Base-by-base conservation (phyloP, 2,329 filamentous ascomycete genomes). In the Aspergillus sp. region DNA sequence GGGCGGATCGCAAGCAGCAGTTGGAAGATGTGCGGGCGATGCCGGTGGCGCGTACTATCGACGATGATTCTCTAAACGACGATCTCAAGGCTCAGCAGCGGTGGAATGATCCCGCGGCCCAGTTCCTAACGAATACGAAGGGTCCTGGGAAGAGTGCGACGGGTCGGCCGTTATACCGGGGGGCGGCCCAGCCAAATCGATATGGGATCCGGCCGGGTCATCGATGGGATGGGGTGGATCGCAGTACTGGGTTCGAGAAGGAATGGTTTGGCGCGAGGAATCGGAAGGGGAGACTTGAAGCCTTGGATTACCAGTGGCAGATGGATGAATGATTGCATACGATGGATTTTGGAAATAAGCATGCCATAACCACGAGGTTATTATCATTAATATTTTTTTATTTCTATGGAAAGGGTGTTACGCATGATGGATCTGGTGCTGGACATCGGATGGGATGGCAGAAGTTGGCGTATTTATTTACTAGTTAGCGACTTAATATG, bases 221-320 rank as follows among this genome's bases (percentile, higher is more conserved):
- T 79, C 83, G 91, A 65, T 99, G 95, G 95, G 95, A 99, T 81
- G 95, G 96, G 6, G 95, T 99, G 18, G 95, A 99, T 80, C 84
- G 95, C 65, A 84, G 91, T 20, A 99, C 92, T 77, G 94, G 94
- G 0, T 98, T 97, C 73, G 95, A 99, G 79, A 90, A 86, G 63
- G 89, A 97, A 72, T 90, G 93, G 79, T 98, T 98, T 78, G 92
- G 90, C 73, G 91, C 92, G 2, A 81, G 93, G 65, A 97, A 97
- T 74, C 82, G 87, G 66, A 85, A 85, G 66, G 87, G 88, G 69
- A 87, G 92, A 73, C 87, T 90, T 67, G 90, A 90, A 75, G 89
- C 89, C 32, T 76, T 98, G 70, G 88, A 94, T 69, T 98, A 97
- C 76, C 87, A 90, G 32, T 99, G 94, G 95, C 91, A 97, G 81